Evolutionary conservation across 495 filamentous ascomycete genomes (phyloP), one percentile per base, ranked within the genome.

Genomic region (Aspergillus sclerotiicarbonarius): DNA sequence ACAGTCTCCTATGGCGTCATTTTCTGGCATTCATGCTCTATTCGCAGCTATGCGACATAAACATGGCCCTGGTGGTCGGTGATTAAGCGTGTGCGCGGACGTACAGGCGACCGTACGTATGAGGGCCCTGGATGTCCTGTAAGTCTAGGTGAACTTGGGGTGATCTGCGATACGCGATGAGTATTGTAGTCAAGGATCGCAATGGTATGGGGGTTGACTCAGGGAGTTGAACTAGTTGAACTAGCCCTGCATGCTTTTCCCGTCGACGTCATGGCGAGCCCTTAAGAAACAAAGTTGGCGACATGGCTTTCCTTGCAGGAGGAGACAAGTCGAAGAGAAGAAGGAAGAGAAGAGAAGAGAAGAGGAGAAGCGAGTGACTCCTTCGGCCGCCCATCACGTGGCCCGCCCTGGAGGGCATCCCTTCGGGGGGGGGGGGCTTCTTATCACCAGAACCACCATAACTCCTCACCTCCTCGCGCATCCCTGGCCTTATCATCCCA

Each of bases 211-310:
- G 5, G 25, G 25, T 25, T 25, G 25, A 25, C 25, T 25, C 25
- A 90, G 72, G 65, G 10, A n/a, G 12, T 15, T n/a, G 13, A n/a
- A 41, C 13, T n/a, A 12, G 37, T n/a, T 41, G 9, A 4, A 12
- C 2, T 6, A n/a, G 13, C n/a, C 37, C 37, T 41, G 5, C 37
- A 41, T 41, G 37, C 37, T 41, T 41, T 41, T 12, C 37, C 3
- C 37, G 13, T 41, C 37, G 37, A 41, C 37, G 37, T 41, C 37
- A 41, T 41, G 13, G 37, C 4, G 3, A 37, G 33, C 13, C 8
- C 13, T 9, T 9, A 1, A 1, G 3, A 37, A 9, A 37, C 33
- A 37, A 37, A 37, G 33, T 37, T 37, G 33, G 13, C 37, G 37
- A n/a, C 37, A 41, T n/a, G 37, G 37, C 37, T 12, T 41, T 41